Evolutionary conservation across 1,284 basidiomycete species (phyloP), one percentile per base, ranked within the genome.

Genomic region (Microbotryum lychnidis-dioicae): DNA sequence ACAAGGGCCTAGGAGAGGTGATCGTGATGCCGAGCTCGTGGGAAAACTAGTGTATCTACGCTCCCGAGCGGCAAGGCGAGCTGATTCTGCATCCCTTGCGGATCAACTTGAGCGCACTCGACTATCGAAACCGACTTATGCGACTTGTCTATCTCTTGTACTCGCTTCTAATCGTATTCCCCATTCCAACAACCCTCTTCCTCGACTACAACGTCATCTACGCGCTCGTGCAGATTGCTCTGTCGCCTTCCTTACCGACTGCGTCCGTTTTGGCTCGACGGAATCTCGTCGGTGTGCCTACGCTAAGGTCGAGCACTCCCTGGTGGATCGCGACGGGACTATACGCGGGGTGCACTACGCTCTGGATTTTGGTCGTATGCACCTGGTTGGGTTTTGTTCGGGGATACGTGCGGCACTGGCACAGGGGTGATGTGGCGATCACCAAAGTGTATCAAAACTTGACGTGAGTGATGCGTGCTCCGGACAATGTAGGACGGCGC

Each of bases 141-240:
- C 59, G 62, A 8, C 33, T 66, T 18, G 16, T 56, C 4, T 59
- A 64, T 25, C 50, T 60, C 10, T 44, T 64, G 14, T 64, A 61
- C 45, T 63, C 65, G 4, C 50, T 54, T 8, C 54, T 62, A 56
- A 55, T 46, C 37, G 23, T 67, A 33, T 60, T 54, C 16, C 71
- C 73, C 60, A 66, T 74, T 33, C 72, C 73, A 12, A 56, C 63
- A 1, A 73, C 74, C 12, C 50, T 75, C 48, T 75, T 75, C 55
- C 67, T 75, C 58, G 74, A 75, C 62, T 74, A 66, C 61, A 73
- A 70, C 56, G 66, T 69, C 57, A 50, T 75, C 46, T 75, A 72
- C 63, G 59, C 65, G 20, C 64, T 75, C 52, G 61, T 61, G 10
- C 73, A 75, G 62, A 59, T 75, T 52, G 74, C 69, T 2, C 20